Evolutionary conservation across 495 filamentous ascomycete species (phyloP).

Genomic region (Penicillium flavigenum): DNA sequence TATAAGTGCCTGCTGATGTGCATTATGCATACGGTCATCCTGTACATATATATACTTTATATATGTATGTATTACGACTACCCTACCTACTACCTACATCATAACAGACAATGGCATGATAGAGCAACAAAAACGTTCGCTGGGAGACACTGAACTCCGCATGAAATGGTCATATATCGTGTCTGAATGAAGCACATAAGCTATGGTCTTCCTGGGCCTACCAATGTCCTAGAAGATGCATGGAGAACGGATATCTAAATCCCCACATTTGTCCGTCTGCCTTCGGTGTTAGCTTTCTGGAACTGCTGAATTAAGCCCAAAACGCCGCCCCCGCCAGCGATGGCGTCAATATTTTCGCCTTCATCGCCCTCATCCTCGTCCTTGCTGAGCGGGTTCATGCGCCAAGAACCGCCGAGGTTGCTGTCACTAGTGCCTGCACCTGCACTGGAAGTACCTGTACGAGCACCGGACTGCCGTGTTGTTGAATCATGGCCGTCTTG

Average conservation of each 20-base stretch:
- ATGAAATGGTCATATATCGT: conserved; percentile 8
- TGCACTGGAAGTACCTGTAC: conserved; percentile 40
- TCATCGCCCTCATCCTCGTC: conserved; percentile 47
- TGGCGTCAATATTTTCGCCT: conserved; percentile 51
- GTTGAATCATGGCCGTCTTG: conserved; percentile 26
- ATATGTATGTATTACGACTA: too few relatives aligned
- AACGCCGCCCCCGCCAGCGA: conserved; percentile 57
- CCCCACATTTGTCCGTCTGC: conserved; percentile 44
- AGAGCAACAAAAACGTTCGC: not conserved
- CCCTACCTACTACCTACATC: not conserved
- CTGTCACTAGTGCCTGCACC: conserved; percentile 52
- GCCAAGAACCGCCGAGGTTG: conserved; percentile 65
- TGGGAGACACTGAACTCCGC: not conserved
- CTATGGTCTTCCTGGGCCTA: not conserved
- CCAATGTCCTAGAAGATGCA: not conserved
- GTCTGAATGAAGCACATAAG: conserved; percentile 3
- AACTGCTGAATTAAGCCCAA: conserved; percentile 88
- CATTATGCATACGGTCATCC: not conserved
- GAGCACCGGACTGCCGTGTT: conserved; percentile 25
- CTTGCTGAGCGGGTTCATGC: conserved; percentile 52
- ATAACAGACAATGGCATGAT: not conserved
- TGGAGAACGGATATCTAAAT: conserved; percentile 23
- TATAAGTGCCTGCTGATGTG: not conserved
- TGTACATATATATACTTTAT: not conserved
- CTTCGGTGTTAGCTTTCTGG: conserved; percentile 76